Evolutionary conservation across 768 basidiomycete species (phyloP), one percentile per base, ranked within the genome.

Genomic region (Hebeloma cylindrosporum): DNA sequence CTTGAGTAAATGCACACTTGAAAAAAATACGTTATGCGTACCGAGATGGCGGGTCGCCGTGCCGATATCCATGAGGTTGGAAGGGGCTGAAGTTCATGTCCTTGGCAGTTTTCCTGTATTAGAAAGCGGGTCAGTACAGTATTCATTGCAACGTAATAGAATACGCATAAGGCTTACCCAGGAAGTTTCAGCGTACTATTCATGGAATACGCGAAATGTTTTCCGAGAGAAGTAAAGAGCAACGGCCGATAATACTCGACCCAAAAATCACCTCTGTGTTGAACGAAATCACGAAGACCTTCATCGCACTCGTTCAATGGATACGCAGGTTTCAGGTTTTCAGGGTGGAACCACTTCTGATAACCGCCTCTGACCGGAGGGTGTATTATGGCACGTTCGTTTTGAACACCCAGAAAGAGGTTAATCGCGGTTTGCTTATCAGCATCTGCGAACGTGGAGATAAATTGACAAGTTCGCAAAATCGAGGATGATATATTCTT

Each of bases 351-450:
- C 95, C 95, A 97, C 39, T 85, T 73, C 53, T 79, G 81, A 61
- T 98, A 97, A 7, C 84, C 83, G 1, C 83, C 77, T 0, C 88
- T 77, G 2, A 77, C 72, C 2, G 73, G 72, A 1, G 76, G 69
- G 8, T 71, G 73, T 2, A 67, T 62, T 26, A 72, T 72, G 1
- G 74, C 72, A n/a, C 74, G 72, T 43, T 79, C 74, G 26, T 74
- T 75, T 43, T 80, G 73, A 3, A 91, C 77, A 27, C 93, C 90
- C 3, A 98, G 81, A 65, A 98, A 98, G n/a, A 97, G 77, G 65
- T 99, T 93, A 61, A 97, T 99, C 5, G 95, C 94, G 7, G 87
- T 77, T 66, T 99, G 96, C 63, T 97, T 98, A 68, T 97, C 96
- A 5, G 90, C 92, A 60, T 99, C 95, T 92, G 47, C 7, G 49